These are phyloP conservation scores for Citrus maxima DNA, from an alignment of 345 rosid species.

Conservation along the genomic window DNA sequence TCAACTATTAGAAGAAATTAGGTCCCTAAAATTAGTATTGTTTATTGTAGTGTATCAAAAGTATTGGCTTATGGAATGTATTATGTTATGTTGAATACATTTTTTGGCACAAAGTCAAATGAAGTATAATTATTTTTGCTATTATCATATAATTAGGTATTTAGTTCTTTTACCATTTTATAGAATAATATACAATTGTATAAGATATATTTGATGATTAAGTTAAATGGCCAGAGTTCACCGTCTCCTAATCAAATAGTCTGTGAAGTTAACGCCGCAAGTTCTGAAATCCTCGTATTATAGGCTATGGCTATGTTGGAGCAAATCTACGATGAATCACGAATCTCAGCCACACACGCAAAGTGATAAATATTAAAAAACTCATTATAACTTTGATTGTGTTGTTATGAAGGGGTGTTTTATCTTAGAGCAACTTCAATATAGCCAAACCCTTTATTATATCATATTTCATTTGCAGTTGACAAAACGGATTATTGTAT, in stretches of 20 bases:
- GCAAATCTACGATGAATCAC: accelerated
- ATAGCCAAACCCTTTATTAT: too few species aligned
- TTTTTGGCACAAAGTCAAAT: background rate
- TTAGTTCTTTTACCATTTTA: background rate
- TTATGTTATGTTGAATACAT: background rate
- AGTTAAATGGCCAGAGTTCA: background rate
- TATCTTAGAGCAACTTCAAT: too few species aligned
- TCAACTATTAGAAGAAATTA: background rate
- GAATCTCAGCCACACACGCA: accelerated
- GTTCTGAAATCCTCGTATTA: too few species aligned
- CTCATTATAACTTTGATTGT: too few species aligned
- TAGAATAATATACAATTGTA: background rate
- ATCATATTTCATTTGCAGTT: too few species aligned
- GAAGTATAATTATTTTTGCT: background rate
- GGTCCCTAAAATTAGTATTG: background rate
- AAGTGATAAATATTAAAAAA: too few species aligned
- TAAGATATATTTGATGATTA: background rate
- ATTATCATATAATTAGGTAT: too few species aligned
- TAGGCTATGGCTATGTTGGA: too few species aligned
- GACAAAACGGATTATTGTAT: too few species aligned
- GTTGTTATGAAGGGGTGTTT: too few species aligned
- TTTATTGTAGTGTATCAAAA: background rate
- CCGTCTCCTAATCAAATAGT: too few species aligned
- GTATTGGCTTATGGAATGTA: background rate
- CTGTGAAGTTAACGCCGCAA: too few species aligned